These are phyloP conservation scores for Crotalaria pallida DNA, from an alignment of 306 rosid genomes.

Conservation along the genomic window DNA sequence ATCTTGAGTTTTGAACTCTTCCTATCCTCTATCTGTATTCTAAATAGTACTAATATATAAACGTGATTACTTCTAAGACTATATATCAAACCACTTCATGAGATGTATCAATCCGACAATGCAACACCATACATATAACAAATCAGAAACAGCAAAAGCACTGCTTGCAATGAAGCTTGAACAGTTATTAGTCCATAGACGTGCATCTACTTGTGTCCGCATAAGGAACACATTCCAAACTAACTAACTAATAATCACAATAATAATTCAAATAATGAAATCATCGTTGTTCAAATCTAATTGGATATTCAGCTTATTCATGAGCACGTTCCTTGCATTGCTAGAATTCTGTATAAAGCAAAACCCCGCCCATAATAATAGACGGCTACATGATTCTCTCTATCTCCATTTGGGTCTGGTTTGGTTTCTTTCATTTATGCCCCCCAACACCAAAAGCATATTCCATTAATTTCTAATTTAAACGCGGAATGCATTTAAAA, in stretches of 20 bases:
- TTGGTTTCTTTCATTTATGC: background rate
- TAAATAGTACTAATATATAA: no score
- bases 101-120: background rate
- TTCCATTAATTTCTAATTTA: background rate
- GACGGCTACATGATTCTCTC: background rate
- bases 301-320: background rate
- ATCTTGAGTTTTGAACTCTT: no score
- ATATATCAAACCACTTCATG: background rate
- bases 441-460: background rate
- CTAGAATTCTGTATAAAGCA: background rate
- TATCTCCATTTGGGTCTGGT: background rate
- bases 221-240: background rate
- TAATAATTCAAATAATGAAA: background rate
- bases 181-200: background rate
- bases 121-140: no score
- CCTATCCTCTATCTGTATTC: no score
- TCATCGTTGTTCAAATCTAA: background rate
- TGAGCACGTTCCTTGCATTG: background rate
- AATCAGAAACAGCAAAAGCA: background rate
- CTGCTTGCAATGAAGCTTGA: background rate
- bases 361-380: background rate
- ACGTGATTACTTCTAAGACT: background rate
- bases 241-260: no score
- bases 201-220: background rate
- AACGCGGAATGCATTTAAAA: background rate